Conservation (phyloP, 1,139 yeast genomes). For the Geotrichum cucujoidarum region DNA sequence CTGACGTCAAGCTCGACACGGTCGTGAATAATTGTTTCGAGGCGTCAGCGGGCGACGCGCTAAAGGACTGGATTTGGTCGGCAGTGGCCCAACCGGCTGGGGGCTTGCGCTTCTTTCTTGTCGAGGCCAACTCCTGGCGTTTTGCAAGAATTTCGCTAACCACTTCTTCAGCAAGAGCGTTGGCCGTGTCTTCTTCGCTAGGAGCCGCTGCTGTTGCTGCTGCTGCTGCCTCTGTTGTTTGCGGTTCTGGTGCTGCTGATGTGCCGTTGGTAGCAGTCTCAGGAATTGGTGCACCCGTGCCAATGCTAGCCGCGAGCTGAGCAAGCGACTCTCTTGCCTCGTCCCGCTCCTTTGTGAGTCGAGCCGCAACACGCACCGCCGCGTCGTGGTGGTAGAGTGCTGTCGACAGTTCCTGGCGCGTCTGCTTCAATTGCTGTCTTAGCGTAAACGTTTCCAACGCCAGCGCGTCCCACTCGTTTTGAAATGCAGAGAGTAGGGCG, state of each 20-base stretch:
- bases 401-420: slow-evolving; percentile 68
- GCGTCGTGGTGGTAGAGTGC: slow-evolving; percentile 86
- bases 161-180: slow-evolving; percentile 9
- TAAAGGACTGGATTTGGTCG: slow-evolving; percentile 18
- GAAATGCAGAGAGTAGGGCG: slow-evolving; percentile 64
- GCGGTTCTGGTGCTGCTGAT: slow-evolving; percentile 19
- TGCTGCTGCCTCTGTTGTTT: slow-evolving; percentile 8
- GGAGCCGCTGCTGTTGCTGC: background rate
- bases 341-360: slow-evolving; percentile 67
- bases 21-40: slow-evolving; percentile 29
- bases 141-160: slow-evolving; percentile 20
- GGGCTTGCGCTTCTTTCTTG: slow-evolving; percentile 24
- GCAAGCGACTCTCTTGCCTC: slow-evolving; percentile 60
- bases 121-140: slow-evolving; percentile 22
- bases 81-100: slow-evolving; percentile 22
- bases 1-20: slow-evolving; percentile 22
- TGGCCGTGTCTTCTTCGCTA: background rate
- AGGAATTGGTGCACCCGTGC: slow-evolving; percentile 20
- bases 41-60: slow-evolving; percentile 3
- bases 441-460: slow-evolving; percentile 76
- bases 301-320: slow-evolving; percentile 37
- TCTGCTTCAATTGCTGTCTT: slow-evolving; percentile 61
- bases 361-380: slow-evolving; percentile 79
- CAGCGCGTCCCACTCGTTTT: slow-evolving; percentile 85
- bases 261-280: slow-evolving; percentile 10